phyloP scores from a whole-genome alignment of 2,329 filamentous ascomycete species.

The Hypoxylon sp. region DNA sequence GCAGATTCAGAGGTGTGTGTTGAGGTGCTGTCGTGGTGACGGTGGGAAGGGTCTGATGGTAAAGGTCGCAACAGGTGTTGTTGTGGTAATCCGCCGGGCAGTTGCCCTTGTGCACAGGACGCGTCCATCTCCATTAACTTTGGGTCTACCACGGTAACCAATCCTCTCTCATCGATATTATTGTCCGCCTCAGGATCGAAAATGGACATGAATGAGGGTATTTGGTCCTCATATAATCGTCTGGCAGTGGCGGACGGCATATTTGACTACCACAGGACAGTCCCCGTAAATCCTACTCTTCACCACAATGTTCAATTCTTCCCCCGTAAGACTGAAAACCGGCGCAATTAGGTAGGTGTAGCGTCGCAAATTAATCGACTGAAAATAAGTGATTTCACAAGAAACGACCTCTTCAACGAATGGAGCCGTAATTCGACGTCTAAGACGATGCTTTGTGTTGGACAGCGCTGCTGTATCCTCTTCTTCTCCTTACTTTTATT shows the following conservation, averaged over 20 bases:
- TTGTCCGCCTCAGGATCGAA: conserved; percentile 74
- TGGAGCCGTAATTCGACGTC: conserved; percentile 43
- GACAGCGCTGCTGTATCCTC: conserved; percentile 69
- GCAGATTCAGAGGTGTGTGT: conserved; percentile 85
- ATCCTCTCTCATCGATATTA: conserved; percentile 65
- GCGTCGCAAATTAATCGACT: conserved; percentile 30
- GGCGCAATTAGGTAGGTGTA: conserved; percentile 9
- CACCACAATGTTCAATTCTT: conserved; percentile 17
- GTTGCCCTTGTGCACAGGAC: conserved; percentile 54
- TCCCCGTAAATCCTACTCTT: conserved; percentile 33
- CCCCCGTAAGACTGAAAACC: conserved; percentile 3
- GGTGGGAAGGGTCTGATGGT: conserved; percentile 68
- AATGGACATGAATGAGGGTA: conserved; percentile 82
- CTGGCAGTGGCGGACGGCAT: conserved; percentile 74
- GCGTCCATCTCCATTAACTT: conserved; percentile 64
- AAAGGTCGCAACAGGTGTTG: conserved; percentile 59
- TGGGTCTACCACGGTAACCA: conserved; percentile 67
- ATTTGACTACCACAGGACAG: conserved; percentile 49
- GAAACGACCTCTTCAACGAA: conserved; percentile 44
- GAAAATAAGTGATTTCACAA: conserved; percentile 41
- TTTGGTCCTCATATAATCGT: conserved; percentile 75
- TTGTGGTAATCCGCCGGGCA: conserved; percentile 49
- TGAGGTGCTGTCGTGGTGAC: conserved; percentile 82
- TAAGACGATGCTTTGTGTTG: conserved; percentile 49
- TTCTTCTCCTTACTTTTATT: conserved; percentile 43